phyloP scores from a whole-genome alignment of 2,329 filamentous ascomycete genomes.

The Neofusicoccum laricinum region DNA sequence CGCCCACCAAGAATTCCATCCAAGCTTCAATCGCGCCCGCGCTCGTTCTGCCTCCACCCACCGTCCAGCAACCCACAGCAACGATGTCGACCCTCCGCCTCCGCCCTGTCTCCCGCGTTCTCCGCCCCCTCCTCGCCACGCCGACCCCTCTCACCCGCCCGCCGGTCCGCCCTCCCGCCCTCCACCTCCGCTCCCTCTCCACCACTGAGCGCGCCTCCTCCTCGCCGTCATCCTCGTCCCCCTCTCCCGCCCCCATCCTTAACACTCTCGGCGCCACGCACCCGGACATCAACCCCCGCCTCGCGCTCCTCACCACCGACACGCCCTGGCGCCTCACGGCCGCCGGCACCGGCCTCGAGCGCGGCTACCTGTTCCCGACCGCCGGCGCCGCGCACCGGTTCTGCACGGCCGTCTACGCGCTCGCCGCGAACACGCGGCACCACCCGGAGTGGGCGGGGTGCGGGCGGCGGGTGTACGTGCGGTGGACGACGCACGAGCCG shows the following conservation, averaged over 20 bases:
- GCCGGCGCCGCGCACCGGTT: neutral
- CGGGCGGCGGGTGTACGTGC: neutral
- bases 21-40: too few relatives aligned
- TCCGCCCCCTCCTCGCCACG: neutral
- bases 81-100: neutral
- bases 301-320: neutral
- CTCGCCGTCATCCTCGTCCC: neutral
- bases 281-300: neutral
- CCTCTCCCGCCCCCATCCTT: neutral
- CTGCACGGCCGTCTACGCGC: neutral
- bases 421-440: neutral
- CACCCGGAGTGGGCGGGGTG: slow-evolving; percentile 1
- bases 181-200: neutral
- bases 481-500: neutral
- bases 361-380: neutral
- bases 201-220: too few relatives aligned
- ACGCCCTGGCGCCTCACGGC: neutral
- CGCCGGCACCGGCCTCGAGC: neutral
- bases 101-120: neutral
- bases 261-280: too few relatives aligned
- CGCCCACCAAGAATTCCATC: too few relatives aligned
- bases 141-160: neutral
- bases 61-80: neutral
- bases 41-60: too few relatives aligned
- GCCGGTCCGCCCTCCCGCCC: neutral